Evolutionary conservation across 2,329 filamentous ascomycete genomes (phyloP).

Genomic region (Ophiostoma quercus): DNA sequence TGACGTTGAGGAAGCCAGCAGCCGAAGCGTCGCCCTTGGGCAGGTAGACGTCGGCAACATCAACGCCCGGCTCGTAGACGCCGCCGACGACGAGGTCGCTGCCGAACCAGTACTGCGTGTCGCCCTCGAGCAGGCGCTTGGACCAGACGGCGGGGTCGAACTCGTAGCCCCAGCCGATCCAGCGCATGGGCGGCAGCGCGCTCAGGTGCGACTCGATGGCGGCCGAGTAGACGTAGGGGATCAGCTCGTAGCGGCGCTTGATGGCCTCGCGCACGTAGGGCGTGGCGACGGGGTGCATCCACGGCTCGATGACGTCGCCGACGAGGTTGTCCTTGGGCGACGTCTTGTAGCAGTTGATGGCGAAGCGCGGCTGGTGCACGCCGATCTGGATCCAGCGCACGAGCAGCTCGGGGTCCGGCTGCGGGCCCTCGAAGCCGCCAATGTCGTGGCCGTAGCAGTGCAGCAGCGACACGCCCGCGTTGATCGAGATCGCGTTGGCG

Average conservation of each 20-base stretch:
- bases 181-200: conserved; percentile 61
- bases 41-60: conserved; percentile 55
- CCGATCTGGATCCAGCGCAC: conserved; percentile 70
- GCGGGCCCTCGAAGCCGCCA: conserved; percentile 68
- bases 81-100: conserved; percentile 61
- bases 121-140: conserved; percentile 51
- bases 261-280: conserved; percentile 59
- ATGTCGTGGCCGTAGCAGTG: conserved; percentile 70
- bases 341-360: conserved; percentile 76
- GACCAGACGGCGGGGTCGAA: conserved; percentile 62
- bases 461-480: conserved; percentile 61
- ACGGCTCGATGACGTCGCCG: conserved; percentile 70
- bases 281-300: conserved; percentile 67
- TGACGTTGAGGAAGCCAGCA: conserved; percentile 55
- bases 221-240: conserved; percentile 66
- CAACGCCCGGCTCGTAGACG: conserved; percentile 57
- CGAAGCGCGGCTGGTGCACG: conserved; percentile 63
- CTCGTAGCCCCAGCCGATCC: conserved; percentile 71
- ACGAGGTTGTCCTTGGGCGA: conserved; percentile 56
- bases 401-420: conserved; percentile 64
- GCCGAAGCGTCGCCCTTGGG: conserved; percentile 41
- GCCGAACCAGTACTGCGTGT: conserved; percentile 69
- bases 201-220: conserved; percentile 56
- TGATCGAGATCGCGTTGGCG: conserved; percentile 63
- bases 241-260: conserved; percentile 63